Evolutionary conservation across 257 asterid genomes (phyloP).

Genomic region (Solanum verrucosum): DNA sequence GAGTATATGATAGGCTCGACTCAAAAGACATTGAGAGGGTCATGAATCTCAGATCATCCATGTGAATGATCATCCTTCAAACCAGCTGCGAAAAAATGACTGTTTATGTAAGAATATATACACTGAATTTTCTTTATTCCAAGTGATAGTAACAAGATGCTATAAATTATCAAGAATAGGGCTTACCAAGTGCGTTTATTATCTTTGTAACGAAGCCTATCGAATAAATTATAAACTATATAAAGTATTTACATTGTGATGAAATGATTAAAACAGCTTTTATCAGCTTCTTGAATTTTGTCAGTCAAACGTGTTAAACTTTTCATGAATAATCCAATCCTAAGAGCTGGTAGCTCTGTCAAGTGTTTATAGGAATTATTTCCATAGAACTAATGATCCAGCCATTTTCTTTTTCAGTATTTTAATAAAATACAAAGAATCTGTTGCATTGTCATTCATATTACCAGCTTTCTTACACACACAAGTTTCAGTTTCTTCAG

Average conservation of each 20-base stretch:
- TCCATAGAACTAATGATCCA: background rate
- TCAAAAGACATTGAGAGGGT: background rate
- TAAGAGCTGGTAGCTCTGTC: background rate
- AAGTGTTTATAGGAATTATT: background rate
- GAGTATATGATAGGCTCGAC: too few relatives aligned
- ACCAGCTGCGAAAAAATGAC: background rate
- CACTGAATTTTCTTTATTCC: background rate
- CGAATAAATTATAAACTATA: background rate
- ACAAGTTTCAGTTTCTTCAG: background rate
- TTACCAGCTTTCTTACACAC: background rate
- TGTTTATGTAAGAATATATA: background rate
- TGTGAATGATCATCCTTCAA: too few relatives aligned
- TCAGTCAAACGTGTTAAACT: background rate
- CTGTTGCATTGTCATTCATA: background rate
- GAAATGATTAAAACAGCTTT: background rate
- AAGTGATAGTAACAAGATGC: background rate
- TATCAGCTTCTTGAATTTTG: background rate
- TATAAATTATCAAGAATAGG: background rate
- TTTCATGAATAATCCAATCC: background rate
- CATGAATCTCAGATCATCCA: too few relatives aligned
- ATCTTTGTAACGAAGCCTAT: background rate
- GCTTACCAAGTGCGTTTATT: too few relatives aligned
- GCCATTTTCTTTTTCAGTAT: background rate
- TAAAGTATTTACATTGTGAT: background rate
- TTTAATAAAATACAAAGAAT: background rate